Evolutionary conservation across 78 protist genomes (phyloP).

Genomic region (Tieghemostelium lacteum): DNA sequence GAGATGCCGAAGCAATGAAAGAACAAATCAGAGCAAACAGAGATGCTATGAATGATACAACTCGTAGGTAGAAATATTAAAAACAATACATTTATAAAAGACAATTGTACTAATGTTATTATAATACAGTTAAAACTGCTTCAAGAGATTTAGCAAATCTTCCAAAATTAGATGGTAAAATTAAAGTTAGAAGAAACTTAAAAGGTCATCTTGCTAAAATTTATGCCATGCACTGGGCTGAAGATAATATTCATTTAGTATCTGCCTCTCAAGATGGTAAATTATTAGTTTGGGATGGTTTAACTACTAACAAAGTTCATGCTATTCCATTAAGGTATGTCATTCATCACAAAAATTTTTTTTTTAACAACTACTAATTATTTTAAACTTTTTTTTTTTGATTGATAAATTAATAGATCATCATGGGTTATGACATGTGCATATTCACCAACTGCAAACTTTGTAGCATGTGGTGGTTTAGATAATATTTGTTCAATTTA

Average conservation of each 20-base stretch:
- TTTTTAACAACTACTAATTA: too few relatives aligned
- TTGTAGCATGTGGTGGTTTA: constrained; percentile 98
- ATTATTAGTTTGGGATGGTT: constrained; percentile 97
- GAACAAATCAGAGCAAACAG: constrained; percentile 82
- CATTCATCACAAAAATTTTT: background rate
- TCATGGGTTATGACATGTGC: constrained; percentile 99
- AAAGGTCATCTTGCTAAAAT: constrained; percentile 97
- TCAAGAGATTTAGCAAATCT: constrained; percentile 78
- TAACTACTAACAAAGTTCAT: constrained; percentile 87
- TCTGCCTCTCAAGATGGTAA: constrained; percentile 98
- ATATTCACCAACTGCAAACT: constrained; percentile 92
- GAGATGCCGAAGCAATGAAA: constrained; percentile 80
- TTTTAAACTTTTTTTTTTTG: background rate
- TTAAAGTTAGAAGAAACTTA: constrained; percentile 84
- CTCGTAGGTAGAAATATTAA: constrained; percentile 59
- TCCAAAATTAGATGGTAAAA: constrained; percentile 76
- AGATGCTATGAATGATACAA: constrained; percentile 79
- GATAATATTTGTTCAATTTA: constrained; percentile 97
- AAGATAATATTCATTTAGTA: constrained; percentile 90
- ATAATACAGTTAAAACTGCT: constrained; percentile 61
- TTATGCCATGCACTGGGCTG: constrained; percentile 96
- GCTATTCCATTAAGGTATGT: constrained; percentile 93
- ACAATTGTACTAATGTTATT: too few relatives aligned
- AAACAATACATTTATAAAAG: too few relatives aligned
- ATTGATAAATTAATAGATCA: constrained; percentile 36